These are phyloP conservation scores for Pseudofabraea citricarpa DNA, from an alignment of 2,329 filamentous ascomycete genomes.

Conservation along the genomic window DNA sequence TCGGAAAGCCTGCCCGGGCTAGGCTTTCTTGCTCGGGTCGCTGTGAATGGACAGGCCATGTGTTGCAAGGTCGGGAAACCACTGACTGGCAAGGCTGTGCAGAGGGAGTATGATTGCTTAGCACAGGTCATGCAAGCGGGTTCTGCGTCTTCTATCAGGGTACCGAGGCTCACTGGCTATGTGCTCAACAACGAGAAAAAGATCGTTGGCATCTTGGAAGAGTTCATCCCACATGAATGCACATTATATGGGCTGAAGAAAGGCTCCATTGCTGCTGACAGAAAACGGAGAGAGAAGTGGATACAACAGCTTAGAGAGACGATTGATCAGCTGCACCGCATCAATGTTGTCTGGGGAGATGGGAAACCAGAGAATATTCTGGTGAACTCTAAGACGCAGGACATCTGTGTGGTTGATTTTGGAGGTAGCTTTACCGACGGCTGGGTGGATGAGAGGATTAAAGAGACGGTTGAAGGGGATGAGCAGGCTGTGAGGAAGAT, in stretches of 20 bases:
- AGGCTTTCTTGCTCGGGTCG: conserved; percentile 11
- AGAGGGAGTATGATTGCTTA: conserved; percentile 14
- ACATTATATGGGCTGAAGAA: not conserved
- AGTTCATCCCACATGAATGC: conserved; percentile 9
- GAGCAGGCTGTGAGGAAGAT: conserved; percentile 13
- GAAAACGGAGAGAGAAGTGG: conserved; percentile 14
- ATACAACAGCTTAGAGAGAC: conserved; percentile 11
- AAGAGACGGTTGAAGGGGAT: conserved; percentile 14
- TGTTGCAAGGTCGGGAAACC: conserved; percentile 12
- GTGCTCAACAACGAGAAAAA: conserved; percentile 9
- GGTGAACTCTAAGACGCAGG: conserved; percentile 13
- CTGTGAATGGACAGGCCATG: conserved; percentile 7
- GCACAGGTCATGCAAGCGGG: conserved; percentile 8
- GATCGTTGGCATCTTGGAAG: conserved; percentile 15
- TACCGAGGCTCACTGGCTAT: conserved; percentile 8
- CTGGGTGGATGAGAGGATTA: conserved; percentile 18
- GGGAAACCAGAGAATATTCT: conserved; percentile 22
- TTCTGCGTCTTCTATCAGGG: conserved; percentile 9
- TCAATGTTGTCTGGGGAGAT: conserved; percentile 21
- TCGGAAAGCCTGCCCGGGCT: conserved; percentile 1
- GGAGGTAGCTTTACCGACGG: conserved; percentile 18
- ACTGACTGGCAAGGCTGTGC: conserved; percentile 5
- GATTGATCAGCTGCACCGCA: conserved; percentile 15
- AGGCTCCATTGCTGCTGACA: conserved; percentile 3
- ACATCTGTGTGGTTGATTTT: conserved; percentile 21